Conservation (phyloP, 73 alveolate species). For the Paramecium pentaurelia region DNA sequence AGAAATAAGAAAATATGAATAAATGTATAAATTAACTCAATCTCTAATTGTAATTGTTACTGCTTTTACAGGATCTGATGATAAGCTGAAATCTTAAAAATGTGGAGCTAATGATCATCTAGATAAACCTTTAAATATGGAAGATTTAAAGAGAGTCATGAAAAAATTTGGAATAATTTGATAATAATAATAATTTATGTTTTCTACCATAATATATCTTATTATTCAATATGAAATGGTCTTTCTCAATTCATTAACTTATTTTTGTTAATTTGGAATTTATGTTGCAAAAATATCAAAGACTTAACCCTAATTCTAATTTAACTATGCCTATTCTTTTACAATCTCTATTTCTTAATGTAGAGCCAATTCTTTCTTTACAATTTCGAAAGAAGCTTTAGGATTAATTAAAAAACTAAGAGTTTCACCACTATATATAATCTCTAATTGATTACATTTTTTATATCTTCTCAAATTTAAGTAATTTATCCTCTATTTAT, state of each 20-base stretch:
- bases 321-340: not conserved
- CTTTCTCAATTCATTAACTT: not conserved
- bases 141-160: conserved; percentile 8
- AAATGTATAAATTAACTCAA: not conserved
- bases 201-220: not conserved
- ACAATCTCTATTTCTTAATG: not conserved
- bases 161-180: conserved; percentile 23
- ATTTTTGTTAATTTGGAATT: not conserved
- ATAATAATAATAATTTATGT: not conserved
- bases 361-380: not conserved
- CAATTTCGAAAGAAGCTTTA: not conserved
- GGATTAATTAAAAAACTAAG: not conserved
- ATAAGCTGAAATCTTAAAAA: conserved; percentile 44
- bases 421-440: not conserved
- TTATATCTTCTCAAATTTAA: not conserved
- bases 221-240: not conserved
- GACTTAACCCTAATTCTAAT: not conserved
- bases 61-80: conserved; percentile 47
- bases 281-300: not conserved
- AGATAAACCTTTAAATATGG: conserved; percentile 51
- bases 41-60: conserved; percentile 35
- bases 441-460: not conserved
- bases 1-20: conserved; percentile 42
- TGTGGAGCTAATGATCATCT: conserved; percentile 60
- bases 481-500: not conserved